Evolutionary conservation across 495 filamentous ascomycete species (phyloP).

Genomic region (Aspergillus taichungensis): DNA sequence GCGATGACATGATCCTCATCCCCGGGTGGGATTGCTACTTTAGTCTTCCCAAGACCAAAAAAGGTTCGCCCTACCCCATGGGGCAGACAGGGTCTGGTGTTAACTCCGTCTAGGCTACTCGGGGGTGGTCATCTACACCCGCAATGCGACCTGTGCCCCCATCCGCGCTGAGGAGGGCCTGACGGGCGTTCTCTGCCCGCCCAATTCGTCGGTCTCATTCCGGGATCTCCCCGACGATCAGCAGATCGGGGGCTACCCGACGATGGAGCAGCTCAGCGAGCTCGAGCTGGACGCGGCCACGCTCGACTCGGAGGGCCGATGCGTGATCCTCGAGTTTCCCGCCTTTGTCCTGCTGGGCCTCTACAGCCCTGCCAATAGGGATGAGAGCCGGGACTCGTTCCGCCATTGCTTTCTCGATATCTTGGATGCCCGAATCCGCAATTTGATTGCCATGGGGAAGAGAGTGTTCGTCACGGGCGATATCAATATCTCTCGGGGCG

Average conservation of each 20-base stretch:
- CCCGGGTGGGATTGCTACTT: constrained; percentile 97
- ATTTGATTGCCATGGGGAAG: constrained; percentile 73
- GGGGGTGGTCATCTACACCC: constrained; percentile 89
- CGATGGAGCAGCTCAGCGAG: constrained; percentile 49
- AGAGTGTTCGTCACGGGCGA: constrained; percentile 79
- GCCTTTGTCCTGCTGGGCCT: constrained; percentile 88
- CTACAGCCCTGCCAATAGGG: constrained; percentile 82
- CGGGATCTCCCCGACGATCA: constrained; percentile 67
- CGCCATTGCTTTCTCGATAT: constrained; percentile 70
- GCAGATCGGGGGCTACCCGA: constrained; percentile 88
- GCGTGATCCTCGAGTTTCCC: constrained; percentile 88
- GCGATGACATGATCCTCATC: constrained; percentile 92
- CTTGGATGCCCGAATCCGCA: constrained; percentile 74
- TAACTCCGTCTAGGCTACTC: constrained; percentile 64
- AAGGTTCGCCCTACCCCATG: constrained; percentile 46
- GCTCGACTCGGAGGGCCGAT: constrained; percentile 87
- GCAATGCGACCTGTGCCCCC: constrained; percentile 78
- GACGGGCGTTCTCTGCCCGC: constrained; percentile 69
- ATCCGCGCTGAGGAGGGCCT: constrained; percentile 92
- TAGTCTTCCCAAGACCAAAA: constrained; percentile 85
- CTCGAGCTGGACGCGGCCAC: constrained; percentile 55
- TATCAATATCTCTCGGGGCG: constrained; percentile 73
- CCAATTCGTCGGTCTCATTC: constrained; percentile 65
- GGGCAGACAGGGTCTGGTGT: background rate
- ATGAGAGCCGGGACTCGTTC: constrained; percentile 77